phyloP scores from a whole-genome alignment of 1,284 basidiomycete genomes.

The Gomphus bonarii region DNA sequence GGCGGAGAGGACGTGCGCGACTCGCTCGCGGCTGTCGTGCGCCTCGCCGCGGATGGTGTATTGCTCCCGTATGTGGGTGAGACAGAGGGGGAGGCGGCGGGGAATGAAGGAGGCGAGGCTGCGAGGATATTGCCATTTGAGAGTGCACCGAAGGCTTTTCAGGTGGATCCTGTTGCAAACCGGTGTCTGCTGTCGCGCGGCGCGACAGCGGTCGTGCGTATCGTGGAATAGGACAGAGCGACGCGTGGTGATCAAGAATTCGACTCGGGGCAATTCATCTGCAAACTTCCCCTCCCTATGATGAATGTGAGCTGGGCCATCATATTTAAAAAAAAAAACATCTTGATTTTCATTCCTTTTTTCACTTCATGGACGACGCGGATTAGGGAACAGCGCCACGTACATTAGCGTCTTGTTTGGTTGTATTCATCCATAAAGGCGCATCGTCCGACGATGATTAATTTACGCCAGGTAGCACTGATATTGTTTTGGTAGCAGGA shows the following conservation, averaged over 20 bases:
- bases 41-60: constrained; percentile 30
- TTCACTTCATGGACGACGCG: not conserved
- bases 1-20: constrained; percentile 67
- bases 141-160: not conserved
- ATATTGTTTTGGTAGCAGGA: not conserved
- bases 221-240: not conserved
- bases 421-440: not conserved
- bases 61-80: not conserved
- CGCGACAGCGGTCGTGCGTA: not conserved
- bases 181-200: not conserved
- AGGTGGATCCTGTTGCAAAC: not conserved
- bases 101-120: not conserved
- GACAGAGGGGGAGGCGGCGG: not conserved
- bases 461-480: not conserved
- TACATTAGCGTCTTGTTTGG: not conserved
- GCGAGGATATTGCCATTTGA: constrained; percentile 1
- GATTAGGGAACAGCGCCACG: not conserved
- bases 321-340: too few relatives aligned
- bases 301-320: not conserved
- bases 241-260: not conserved
- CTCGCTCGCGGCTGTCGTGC: constrained; percentile 46
- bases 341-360: not conserved
- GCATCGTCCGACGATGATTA: not conserved
- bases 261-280: not conserved
- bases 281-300: too few relatives aligned